A percentile compares a stretch with the other conserved stretches of the same genome.
Conservation (phyloP, 805 yeast genomes). For the Sugiyamaella smithiae region DNA sequence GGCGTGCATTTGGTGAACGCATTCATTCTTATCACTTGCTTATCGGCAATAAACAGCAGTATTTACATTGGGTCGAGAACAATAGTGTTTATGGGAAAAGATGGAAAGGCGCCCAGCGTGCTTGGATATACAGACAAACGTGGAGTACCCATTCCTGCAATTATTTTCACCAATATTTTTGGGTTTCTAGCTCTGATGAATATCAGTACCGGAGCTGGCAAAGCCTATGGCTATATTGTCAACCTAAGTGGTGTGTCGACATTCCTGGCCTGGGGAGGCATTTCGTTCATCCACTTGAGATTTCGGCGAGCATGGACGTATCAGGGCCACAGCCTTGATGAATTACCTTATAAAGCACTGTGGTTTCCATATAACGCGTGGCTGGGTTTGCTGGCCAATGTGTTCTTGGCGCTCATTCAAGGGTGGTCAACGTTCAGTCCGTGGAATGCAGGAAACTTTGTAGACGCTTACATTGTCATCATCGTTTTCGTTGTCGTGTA, state of each 20-base stretch:
- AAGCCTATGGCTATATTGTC: conserved; percentile 59
- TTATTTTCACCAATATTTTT: conserved; percentile 50
- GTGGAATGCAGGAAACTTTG: conserved; percentile 51
- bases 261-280: conserved; percentile 64
- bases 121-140: conserved; percentile 49
- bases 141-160: conserved; percentile 66
- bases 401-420: conserved; percentile 56
- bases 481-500: conserved; percentile 53
- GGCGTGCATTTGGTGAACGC: conserved; percentile 57
- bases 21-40: conserved; percentile 58
- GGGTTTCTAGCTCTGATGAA: conserved; percentile 58
- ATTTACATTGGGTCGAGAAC: conserved; percentile 69
- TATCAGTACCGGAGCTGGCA: conserved; percentile 55
- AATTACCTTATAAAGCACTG: conserved; percentile 53
- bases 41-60: conserved; percentile 68
- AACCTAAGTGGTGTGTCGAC: conserved; percentile 65
- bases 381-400: conserved; percentile 48
- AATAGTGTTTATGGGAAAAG: conserved; percentile 59
- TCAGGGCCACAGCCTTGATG: conserved; percentile 43
- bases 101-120: conserved; percentile 57
- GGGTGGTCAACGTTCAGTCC: conserved; percentile 66
- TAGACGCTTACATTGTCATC: conserved; percentile 61
- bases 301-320: conserved; percentile 49
- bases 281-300: conserved; percentile 54
- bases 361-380: conserved; percentile 52